These are phyloP conservation scores for Russula vinacea DNA, from an alignment of 768 basidiomycete species.

Conservation along the genomic window DNA sequence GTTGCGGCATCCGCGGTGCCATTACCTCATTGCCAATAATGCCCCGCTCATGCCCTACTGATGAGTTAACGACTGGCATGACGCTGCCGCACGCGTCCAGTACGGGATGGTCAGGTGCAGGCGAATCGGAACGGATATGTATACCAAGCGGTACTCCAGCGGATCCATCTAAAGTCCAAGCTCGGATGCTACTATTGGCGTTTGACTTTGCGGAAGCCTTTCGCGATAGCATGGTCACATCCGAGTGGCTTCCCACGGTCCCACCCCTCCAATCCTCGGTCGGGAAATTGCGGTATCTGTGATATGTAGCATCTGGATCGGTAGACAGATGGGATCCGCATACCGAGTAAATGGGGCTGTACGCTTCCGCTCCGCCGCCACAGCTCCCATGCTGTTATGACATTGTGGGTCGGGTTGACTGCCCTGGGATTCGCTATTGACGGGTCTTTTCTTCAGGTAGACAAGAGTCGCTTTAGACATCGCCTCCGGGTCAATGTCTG, in stretches of 20 bases:
- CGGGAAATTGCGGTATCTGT: neutral
- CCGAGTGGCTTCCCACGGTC: neutral
- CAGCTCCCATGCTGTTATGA: neutral
- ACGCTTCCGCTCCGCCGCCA: neutral
- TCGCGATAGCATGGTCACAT: neutral
- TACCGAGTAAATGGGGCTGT: neutral
- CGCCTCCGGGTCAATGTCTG: conserved; percentile 20
- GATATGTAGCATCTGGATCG: neutral
- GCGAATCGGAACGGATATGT: conserved; percentile 1
- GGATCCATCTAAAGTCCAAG: neutral
- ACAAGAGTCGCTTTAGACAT: conserved; percentile 9
- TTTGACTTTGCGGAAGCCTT: neutral
- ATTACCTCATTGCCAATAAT: neutral
- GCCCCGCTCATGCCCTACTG: neutral
- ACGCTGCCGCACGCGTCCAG: neutral
- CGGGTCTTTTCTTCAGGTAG: conserved; percentile 15
- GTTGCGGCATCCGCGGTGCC: neutral
- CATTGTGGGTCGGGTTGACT: neutral
- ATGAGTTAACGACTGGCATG: neutral
- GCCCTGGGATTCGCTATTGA: conserved; percentile 2
- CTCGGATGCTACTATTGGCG: neutral
- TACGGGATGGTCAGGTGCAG: neutral
- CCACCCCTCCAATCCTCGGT: neutral
- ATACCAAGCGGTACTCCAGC: neutral
- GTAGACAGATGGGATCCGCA: neutral